Evolutionary conservation across 352 stramenopile species (phyloP), one percentile per base, ranked within the genome.

Genomic region (Phytophthora idaei): DNA sequence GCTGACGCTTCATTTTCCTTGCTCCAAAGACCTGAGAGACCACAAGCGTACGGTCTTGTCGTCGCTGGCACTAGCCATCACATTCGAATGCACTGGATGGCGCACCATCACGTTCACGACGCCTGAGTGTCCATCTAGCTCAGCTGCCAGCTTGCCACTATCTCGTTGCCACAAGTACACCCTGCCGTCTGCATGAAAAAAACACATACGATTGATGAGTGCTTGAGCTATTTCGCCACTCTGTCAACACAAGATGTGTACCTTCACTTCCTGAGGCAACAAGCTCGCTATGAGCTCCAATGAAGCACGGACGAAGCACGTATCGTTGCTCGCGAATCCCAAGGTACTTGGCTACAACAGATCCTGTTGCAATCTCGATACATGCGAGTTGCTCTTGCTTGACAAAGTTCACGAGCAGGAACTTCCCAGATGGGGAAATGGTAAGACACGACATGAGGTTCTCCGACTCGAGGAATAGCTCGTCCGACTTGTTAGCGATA

Each of bases 211-310:
- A 14, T 21, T 21, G 21, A 21, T 21, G 15, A 41, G 1, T 15
- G 6, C 5, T 15, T 49, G 5, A 17, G 8, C 31, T 47, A 53
- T 11, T 17, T 39, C 39, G 46, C 1, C n/a, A 47, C 11, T 2
- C 7, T 51, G 5, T 0, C 39, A 27, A 41, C 6, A 14, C 6
- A 50, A 31, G 42, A 17, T 48, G 8, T 51, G 17, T 70, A 92
- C 86, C 86, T 90, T 94, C 86, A 63, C 84, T 89, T 61, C 86
- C 86, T 27, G 44, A 90, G 0, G 75, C 76, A 6, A 93, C 78
- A 29, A 91, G 58, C 25, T 90, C 80, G 25, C 74, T 77, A 10
- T 84, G 57, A 5, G 36, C 28, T 6, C 86, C 85, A 52, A 64
- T 69, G 51, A 92, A 94, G 39, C 83, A 90, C 25, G 84, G 83